Evolutionary conservation across 2,329 filamentous ascomycete genomes (phyloP), one percentile per base, ranked within the genome.

Genomic region (Sclerotinia sclerotiorum): DNA sequence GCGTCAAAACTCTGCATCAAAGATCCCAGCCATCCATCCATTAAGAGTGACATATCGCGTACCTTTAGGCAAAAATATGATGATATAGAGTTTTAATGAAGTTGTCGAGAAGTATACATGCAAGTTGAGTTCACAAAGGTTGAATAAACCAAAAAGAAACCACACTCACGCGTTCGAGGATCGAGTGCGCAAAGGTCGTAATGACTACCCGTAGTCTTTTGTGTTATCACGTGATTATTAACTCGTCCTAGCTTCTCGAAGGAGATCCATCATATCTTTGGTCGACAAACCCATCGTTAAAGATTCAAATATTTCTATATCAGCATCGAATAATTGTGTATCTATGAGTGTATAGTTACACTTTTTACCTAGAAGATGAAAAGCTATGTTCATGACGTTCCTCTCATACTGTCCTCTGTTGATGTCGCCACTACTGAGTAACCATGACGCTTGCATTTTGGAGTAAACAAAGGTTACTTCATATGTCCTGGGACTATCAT

Each of bases 391-490:
- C 15, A 32, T 21, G 24, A 46, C 17, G 1, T 46, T 60, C 42
- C 19, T 44, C 57, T 60, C 57, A 60, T 52, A 5, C 42, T 29
- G 13, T 15, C 15, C 8, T 35, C 27, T 27, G 46, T 51, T 49
- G 8, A 49, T 24, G 21, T 21, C n/a, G 13, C 6, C n/a, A 21
- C 46, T 62, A 51, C 21, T 51, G 17, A 10, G 35, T 24, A 51
- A 46, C 51, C 60, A 62, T 51, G 60, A 62, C 46, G 60, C 46
- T 51, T 46, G 46, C 21, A 51, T 24, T 49, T 24, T 17, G 21
- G 29, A 35, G 19, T 39, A 51, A 35, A n/a, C 44, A 51, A 62
- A 62, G 58, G 5, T 19, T 39, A 21, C 15, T 35, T 49, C 52
- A 35, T 5, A n/a, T 35, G 2, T 55, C 1, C 27, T 61, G 6